Evolutionary conservation across 2,329 filamentous ascomycete genomes (phyloP).

Genomic region (Alternaria angustiovoidea): DNA sequence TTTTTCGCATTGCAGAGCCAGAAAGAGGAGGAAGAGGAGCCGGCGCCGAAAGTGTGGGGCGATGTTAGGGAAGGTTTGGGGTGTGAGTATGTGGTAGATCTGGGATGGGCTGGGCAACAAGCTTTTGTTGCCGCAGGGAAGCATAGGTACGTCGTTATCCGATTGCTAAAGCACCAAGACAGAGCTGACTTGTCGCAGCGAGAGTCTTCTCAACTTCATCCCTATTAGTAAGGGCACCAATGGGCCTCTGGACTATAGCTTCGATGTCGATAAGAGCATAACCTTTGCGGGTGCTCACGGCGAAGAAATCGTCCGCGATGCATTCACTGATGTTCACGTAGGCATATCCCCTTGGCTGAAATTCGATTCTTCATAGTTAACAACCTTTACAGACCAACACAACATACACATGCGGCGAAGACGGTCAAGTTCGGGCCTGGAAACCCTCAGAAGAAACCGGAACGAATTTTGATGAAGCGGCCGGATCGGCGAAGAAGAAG

Average conservation of each 20-base stretch:
- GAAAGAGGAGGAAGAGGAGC: slow-evolving; percentile 64
- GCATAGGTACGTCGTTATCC: slow-evolving; percentile 62
- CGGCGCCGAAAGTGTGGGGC: slow-evolving; percentile 63
- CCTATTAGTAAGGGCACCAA: slow-evolving; percentile 34
- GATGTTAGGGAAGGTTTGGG: slow-evolving; percentile 71
- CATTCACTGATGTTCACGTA: slow-evolving; percentile 52
- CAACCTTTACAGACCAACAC: slow-evolving; percentile 37
- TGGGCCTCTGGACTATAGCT: slow-evolving; percentile 42
- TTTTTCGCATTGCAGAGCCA: slow-evolving; percentile 75
- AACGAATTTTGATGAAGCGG: slow-evolving; percentile 40
- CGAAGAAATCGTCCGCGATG: slow-evolving; percentile 58
- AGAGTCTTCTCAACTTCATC: slow-evolving; percentile 40
- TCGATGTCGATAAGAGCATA: slow-evolving; percentile 33
- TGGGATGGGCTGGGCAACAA: slow-evolving; percentile 67
- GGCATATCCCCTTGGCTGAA: slow-evolving; percentile 10
- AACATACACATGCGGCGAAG: slow-evolving; percentile 60
- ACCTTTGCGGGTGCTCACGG: slow-evolving; percentile 55
- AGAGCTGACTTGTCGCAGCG: slow-evolving; percentile 23
- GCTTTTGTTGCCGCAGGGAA: slow-evolving; percentile 71
- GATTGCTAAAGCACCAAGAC: not conserved
- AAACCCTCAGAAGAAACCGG: slow-evolving; percentile 29
- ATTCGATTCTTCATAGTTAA: slow-evolving; percentile 4
- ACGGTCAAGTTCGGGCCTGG: slow-evolving; percentile 57
- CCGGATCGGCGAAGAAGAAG: slow-evolving; percentile 28
- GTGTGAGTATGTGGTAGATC: slow-evolving; percentile 77